Evolutionary conservation across 106 monocot genomes (phyloP).

Genomic region (Dendrobium catenatum): DNA sequence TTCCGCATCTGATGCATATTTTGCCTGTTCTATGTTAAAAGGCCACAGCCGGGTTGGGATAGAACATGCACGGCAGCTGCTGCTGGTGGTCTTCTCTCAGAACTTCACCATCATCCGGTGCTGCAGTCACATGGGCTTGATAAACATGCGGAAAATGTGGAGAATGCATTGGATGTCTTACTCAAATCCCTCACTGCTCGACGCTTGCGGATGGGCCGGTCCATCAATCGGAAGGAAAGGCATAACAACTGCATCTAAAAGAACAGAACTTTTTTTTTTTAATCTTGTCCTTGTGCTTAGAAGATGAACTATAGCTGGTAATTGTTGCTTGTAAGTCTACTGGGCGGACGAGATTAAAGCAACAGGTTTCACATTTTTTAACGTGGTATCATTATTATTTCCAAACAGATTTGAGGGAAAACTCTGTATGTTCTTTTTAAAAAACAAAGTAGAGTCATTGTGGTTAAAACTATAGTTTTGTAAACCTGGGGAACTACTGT

Average conservation of each 20-base stretch:
- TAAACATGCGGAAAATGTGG: constrained; percentile 67
- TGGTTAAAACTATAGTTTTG: too few species aligned
- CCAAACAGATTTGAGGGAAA: too few species aligned
- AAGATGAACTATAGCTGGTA: too few species aligned
- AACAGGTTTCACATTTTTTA: too few species aligned
- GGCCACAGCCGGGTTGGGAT: constrained; percentile 97
- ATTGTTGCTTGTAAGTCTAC: too few species aligned
- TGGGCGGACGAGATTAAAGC: too few species aligned
- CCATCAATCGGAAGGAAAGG: constrained; percentile 50
- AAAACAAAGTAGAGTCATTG: too few species aligned
- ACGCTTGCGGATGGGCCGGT: constrained; percentile 61
- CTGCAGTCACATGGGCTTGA: constrained; percentile 34
- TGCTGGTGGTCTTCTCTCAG: constrained; percentile 77
- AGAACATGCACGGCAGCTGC: constrained; percentile 94
- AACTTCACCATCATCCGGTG: constrained; percentile 44
- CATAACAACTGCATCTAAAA: constrained; percentile 33
- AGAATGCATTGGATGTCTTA: constrained; percentile 52
- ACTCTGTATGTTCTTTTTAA: too few species aligned
- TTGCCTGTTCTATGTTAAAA: constrained; percentile 8
- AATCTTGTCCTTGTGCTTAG: too few species aligned
- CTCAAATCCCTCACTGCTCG: constrained; percentile 58
- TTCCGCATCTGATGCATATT: background rate
- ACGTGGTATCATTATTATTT: too few species aligned
- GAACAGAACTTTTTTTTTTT: too few species aligned
- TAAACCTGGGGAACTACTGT: too few species aligned